phyloP scores from a whole-genome alignment of 192 early-diverging fungal genomes.

The Backusella tarrabulga region DNA sequence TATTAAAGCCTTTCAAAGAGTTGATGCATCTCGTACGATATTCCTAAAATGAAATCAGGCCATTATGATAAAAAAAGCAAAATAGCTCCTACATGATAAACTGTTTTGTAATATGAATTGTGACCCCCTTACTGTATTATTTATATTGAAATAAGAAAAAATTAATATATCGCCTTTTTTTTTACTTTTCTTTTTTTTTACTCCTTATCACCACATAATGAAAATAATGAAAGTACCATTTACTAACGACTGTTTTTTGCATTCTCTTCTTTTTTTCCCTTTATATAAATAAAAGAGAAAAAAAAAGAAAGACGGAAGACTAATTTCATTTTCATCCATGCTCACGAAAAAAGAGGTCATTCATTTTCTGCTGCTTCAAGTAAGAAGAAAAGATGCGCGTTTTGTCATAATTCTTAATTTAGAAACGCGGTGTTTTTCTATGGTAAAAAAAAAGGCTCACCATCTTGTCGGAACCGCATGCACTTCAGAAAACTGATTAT shows the following conservation, averaged over 20 bases:
- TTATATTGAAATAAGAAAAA: background rate
- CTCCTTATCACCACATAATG: background rate
- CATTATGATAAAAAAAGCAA: background rate
- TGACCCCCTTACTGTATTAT: background rate
- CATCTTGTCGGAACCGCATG: background rate
- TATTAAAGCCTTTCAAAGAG: background rate
- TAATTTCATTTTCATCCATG: background rate
- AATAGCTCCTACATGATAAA: background rate
- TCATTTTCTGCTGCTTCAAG: background rate
- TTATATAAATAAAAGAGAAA: background rate
- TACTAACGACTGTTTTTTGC: no score
- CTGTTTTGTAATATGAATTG: background rate
- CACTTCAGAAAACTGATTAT: background rate
- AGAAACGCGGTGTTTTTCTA: background rate
- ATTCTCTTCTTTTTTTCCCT: no score
- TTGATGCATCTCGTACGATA: background rate
- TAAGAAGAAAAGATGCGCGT: slow-evolving; percentile 1
- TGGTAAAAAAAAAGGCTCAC: background rate
- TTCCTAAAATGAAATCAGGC: background rate
- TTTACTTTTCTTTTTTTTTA: background rate
- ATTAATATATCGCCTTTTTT: background rate
- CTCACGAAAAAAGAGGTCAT: background rate
- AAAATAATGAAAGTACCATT: no score
- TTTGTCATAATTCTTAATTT: slow-evolving; percentile 1
- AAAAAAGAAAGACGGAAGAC: background rate